phyloP scores from a whole-genome alignment of 306 rosid species.

The Cicer bijugum region DNA sequence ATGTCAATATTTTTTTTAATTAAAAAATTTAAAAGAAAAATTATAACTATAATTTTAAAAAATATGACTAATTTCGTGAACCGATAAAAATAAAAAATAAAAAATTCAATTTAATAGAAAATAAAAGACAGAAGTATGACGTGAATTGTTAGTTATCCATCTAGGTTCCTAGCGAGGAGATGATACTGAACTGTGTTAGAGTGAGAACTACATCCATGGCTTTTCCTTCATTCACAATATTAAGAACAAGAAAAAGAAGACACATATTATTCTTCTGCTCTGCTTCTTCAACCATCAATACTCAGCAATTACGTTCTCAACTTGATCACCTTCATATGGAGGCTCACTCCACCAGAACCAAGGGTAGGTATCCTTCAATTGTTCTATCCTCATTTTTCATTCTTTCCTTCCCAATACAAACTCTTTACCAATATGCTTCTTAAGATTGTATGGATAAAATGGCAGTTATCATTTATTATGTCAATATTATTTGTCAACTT shows the following conservation, averaged over 20 bases:
- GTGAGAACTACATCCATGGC: conserved; percentile 50
- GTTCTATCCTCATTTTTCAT: neutral
- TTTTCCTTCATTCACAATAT: conserved; percentile 35
- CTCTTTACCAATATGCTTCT: conserved; percentile 6
- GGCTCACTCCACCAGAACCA: conserved; percentile 68
- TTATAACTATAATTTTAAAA: too few species aligned
- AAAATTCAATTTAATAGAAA: too few species aligned
- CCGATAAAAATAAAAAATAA: too few species aligned
- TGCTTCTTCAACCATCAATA: conserved; percentile 56
- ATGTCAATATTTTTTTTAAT: too few species aligned
- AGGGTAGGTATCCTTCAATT: conserved; percentile 52
- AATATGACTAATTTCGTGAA: too few species aligned
- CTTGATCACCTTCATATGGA: conserved; percentile 79
- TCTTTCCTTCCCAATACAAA: neutral
- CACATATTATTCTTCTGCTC: conserved; percentile 34
- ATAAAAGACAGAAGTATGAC: too few species aligned
- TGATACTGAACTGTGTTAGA: conserved; percentile 48
- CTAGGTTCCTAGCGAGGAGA: neutral
- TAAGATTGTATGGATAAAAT: conserved; percentile 13
- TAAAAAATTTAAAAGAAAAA: too few species aligned
- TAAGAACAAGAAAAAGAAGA: conserved; percentile 6
- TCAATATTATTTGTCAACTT: neutral
- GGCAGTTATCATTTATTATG: neutral
- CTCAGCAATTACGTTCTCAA: conserved; percentile 71
- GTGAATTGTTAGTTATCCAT: too few species aligned